phyloP scores from a whole-genome alignment of 345 rosid species.

The Salix exigua region DNA sequence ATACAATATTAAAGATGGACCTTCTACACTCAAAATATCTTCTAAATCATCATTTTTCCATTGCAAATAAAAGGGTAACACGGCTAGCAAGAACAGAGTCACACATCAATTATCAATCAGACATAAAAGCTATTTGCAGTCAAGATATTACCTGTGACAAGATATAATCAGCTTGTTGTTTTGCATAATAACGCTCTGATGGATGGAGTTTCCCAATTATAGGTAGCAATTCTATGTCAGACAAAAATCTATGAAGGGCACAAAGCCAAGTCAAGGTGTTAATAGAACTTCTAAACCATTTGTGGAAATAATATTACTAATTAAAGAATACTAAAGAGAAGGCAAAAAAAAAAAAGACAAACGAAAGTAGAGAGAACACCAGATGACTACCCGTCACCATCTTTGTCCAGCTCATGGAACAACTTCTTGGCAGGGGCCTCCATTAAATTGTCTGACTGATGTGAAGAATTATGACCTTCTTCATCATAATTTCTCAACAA shows the following conservation, averaged over 20 bases:
- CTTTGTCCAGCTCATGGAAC: constrained; percentile 84
- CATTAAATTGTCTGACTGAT: constrained; percentile 50
- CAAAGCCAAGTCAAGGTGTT: constrained; percentile 6
- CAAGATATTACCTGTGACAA: constrained; percentile 65
- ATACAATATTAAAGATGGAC: neutral
- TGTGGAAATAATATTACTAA: neutral
- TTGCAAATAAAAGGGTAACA: neutral
- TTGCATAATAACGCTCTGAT: constrained; percentile 85
- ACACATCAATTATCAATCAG: neutral
- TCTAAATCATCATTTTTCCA: neutral
- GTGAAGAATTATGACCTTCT: constrained; percentile 59
- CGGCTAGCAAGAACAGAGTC: neutral
- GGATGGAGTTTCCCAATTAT: constrained; percentile 89
- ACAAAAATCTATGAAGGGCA: constrained; percentile 49
- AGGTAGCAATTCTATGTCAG: constrained; percentile 68
- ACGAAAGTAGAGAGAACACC: neutral
- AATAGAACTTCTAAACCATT: constrained; percentile 10
- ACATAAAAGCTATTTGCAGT: neutral
- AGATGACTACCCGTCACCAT: constrained; percentile 70
- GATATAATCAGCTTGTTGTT: constrained; percentile 88
- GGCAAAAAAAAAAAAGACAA: too few species aligned
- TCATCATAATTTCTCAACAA: constrained; percentile 84
- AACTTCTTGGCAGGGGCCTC: constrained; percentile 72
- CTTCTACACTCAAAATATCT: neutral
- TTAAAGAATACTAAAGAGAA: neutral